Conservation (phyloP, 2,329 filamentous ascomycete species). For the Fusarium sp. region DNA sequence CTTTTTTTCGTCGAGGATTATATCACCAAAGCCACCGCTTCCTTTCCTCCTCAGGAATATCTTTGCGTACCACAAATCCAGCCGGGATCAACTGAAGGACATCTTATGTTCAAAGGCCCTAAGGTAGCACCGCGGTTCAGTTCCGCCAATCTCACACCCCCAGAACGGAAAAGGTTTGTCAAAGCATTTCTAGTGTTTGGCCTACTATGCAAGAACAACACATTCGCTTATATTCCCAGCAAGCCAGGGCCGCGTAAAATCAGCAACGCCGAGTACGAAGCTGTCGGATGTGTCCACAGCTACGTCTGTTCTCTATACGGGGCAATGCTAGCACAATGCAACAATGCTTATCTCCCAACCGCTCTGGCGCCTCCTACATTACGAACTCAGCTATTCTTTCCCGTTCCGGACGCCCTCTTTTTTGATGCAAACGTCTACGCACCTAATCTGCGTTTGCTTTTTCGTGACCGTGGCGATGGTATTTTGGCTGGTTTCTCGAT, state of each 20-base stretch:
- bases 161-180: slow-evolving; percentile 7
- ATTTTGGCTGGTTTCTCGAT: no score
- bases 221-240: background rate
- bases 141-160: background rate
- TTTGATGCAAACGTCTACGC: no score
- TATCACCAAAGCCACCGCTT: slow-evolving; percentile 25
- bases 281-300: slow-evolving; percentile 6
- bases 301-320: slow-evolving; percentile 23
- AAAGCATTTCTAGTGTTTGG: slow-evolving; percentile 19
- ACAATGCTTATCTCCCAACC: background rate
- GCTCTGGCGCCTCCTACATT: no score
- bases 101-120: slow-evolving; percentile 1
- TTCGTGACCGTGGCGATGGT: no score
- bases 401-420: no score
- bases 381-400: no score
- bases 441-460: no score
- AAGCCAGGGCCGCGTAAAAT: rapidly evolving
- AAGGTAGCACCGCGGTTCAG: background rate
- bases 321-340: slow-evolving; percentile 18
- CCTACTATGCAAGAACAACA: background rate
- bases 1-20: slow-evolving; percentile 28
- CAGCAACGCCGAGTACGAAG: background rate
- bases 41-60: slow-evolving; percentile 12
- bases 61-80: slow-evolving; percentile 3
- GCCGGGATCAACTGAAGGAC: background rate